Conservation (phyloP, 192 early-diverging fungal species). For the Irineochytrium annulatum region DNA sequence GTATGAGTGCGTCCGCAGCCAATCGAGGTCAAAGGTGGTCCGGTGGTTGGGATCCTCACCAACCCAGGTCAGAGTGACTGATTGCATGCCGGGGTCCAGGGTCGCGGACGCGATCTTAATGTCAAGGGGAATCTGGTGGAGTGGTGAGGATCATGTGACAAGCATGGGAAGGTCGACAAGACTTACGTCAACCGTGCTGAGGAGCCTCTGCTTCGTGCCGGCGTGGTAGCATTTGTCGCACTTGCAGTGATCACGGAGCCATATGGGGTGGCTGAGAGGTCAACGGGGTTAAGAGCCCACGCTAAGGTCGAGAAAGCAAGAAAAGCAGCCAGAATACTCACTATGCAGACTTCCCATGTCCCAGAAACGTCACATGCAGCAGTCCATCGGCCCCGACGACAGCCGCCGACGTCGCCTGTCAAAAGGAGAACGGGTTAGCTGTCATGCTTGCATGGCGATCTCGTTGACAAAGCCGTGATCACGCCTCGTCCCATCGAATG, state of each 20-base stretch:
- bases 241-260: conserved; percentile 82
- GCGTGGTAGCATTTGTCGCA: conserved; percentile 73
- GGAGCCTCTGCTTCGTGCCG: conserved; percentile 70
- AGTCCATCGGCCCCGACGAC: too few relatives aligned
- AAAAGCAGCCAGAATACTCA: too few relatives aligned
- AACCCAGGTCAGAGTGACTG: conserved; percentile 23
- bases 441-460: too few relatives aligned
- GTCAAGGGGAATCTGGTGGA: conserved; percentile 29
- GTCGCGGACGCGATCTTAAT: conserved; percentile 28
- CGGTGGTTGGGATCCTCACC: conserved; percentile 38
- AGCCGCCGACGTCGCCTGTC: too few relatives aligned
- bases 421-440: too few relatives aligned
- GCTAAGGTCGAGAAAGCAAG: too few relatives aligned
- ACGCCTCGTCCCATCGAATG: too few relatives aligned
- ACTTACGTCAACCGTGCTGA: conserved; percentile 51
- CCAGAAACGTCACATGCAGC: too few relatives aligned
- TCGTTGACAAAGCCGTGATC: too few relatives aligned
- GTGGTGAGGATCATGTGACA: conserved; percentile 46
- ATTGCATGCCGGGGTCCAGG: neutral
- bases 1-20: conserved; percentile 67
- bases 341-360: too few relatives aligned
- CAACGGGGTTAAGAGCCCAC: too few relatives aligned
- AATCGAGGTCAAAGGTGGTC: conserved; percentile 53
- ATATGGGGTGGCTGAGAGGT: conserved; percentile 63
- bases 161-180: conserved; percentile 40